phyloP scores from a whole-genome alignment of 2,329 filamentous ascomycete genomes.

The Exophiala alcalophila region DNA sequence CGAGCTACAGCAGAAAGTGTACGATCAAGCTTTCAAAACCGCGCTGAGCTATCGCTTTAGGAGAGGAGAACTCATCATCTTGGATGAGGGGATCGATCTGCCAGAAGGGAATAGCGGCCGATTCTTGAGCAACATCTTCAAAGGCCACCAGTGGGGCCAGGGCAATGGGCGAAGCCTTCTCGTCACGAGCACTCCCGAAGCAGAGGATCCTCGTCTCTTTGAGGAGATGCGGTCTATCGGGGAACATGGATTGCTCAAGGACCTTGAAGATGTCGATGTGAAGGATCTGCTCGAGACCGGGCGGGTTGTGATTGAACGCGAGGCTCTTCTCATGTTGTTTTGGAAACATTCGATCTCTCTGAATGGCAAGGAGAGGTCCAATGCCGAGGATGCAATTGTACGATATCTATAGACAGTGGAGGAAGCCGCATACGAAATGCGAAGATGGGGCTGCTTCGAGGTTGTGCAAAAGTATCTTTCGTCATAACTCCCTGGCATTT shows the following conservation, averaged over 20 bases:
- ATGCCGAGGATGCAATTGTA: slow-evolving; percentile 1
- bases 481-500: too few relatives aligned
- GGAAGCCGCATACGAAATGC: too few relatives aligned
- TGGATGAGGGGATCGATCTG: slow-evolving; percentile 71
- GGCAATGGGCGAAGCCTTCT: slow-evolving; percentile 69
- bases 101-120: slow-evolving; percentile 53
- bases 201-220: slow-evolving; percentile 48
- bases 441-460: too few relatives aligned
- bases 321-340: slow-evolving; percentile 61
- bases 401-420: too few relatives aligned
- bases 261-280: slow-evolving; percentile 80
- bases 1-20: slow-evolving; percentile 78
- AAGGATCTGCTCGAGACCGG: slow-evolving; percentile 88
- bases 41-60: slow-evolving; percentile 89
- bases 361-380: not conserved
- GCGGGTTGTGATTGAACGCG: slow-evolving; percentile 80
- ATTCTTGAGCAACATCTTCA: slow-evolving; percentile 66
- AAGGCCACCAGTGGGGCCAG: slow-evolving; percentile 66
- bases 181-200: slow-evolving; percentile 54
- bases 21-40: slow-evolving; percentile 92
- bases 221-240: slow-evolving; percentile 61
- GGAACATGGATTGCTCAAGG: slow-evolving; percentile 66
- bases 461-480: too few relatives aligned
- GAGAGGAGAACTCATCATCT: slow-evolving; percentile 80
- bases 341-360: not conserved